phyloP scores from a whole-genome alignment of 345 rosid genomes.

The Gossypium raimondii region DNA sequence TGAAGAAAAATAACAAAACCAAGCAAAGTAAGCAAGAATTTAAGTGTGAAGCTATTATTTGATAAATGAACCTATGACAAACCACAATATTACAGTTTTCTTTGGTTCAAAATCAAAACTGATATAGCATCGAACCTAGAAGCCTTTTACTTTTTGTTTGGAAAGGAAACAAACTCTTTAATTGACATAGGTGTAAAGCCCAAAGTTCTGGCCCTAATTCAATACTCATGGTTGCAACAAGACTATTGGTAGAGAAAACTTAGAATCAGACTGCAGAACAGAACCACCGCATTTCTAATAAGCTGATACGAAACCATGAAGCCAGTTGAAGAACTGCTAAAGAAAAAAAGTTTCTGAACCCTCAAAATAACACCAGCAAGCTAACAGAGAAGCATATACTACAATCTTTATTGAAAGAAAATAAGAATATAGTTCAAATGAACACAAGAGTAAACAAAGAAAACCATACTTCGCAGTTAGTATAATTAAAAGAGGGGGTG shows the following conservation, averaged over 20 bases:
- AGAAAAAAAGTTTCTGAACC: neutral
- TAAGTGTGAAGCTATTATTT: too few relatives aligned
- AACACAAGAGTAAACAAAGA: neutral
- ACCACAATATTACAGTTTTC: neutral
- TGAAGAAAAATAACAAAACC: neutral
- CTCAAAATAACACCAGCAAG: neutral
- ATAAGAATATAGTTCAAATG: neutral
- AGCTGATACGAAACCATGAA: neutral
- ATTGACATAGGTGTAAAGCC: neutral
- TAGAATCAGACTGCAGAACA: neutral
- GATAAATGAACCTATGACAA: neutral
- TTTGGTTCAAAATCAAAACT: neutral
- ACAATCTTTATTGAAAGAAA: neutral
- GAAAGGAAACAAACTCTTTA: neutral
- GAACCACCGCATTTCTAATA: neutral
- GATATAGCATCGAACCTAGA: neutral
- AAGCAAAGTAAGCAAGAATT: neutral
- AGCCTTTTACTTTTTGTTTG: neutral
- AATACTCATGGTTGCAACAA: neutral
- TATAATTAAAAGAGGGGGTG: neutral
- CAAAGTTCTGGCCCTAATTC: neutral
- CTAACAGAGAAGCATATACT: neutral
- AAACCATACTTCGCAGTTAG: neutral
- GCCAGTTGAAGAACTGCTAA: neutral
- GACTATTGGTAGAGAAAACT: neutral